These are phyloP conservation scores for Tolypocladium nubicola DNA, from an alignment of 2,329 filamentous ascomycete genomes.

Conservation along the genomic window DNA sequence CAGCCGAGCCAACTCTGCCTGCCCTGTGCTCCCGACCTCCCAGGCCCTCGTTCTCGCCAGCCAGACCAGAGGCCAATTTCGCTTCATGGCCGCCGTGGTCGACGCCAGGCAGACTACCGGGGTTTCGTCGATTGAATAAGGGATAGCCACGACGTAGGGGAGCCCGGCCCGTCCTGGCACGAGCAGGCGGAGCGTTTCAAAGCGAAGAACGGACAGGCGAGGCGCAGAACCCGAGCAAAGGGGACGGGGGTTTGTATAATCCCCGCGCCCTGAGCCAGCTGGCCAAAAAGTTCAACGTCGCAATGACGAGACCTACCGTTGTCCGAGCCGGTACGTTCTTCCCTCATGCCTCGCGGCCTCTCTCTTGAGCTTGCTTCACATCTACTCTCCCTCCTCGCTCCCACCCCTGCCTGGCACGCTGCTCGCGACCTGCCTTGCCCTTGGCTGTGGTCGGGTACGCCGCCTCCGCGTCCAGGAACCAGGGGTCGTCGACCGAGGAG, in stretches of 20 bases:
- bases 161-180: neutral
- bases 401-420: neutral
- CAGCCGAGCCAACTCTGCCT: neutral
- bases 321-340: conserved; percentile 47
- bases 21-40: neutral
- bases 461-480: neutral
- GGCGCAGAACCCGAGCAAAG: neutral
- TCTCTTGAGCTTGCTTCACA: conserved; percentile 6
- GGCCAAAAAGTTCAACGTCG: conserved; percentile 8
- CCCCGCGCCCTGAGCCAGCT: neutral
- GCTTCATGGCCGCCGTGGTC: neutral
- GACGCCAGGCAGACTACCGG: neutral
- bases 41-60: neutral
- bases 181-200: neutral
- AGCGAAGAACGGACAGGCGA: neutral
- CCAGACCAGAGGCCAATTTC: neutral
- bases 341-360: conserved; percentile 7
- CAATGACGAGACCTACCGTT: conserved; percentile 49
- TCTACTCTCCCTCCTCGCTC: neutral
- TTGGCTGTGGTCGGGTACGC: neutral
- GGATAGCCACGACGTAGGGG: neutral
- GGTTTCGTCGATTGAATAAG: neutral
- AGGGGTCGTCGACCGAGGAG: neutral
- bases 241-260: neutral
- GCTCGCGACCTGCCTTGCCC: neutral